phyloP scores from a whole-genome alignment of 1,284 basidiomycete species.

The Veloporphyrellus conicus region DNA sequence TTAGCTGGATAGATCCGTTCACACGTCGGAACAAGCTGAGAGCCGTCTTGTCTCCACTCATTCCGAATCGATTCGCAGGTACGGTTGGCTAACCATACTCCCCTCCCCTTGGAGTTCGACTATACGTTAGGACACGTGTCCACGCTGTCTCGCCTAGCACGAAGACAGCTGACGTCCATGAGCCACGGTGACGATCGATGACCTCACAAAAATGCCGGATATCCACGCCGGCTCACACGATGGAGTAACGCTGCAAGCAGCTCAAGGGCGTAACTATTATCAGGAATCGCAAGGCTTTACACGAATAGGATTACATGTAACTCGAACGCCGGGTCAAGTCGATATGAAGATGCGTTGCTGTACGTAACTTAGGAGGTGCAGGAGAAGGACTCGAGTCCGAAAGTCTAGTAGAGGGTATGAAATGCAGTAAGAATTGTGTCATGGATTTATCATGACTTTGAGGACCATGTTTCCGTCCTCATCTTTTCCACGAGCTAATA shows the following conservation, averaged over 20 bases:
- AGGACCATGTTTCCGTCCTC: slow-evolving; percentile 76
- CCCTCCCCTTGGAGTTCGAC: background rate
- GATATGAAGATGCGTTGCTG: slow-evolving; percentile 9
- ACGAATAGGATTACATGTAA: slow-evolving; percentile 25
- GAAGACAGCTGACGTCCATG: slow-evolving; percentile 1
- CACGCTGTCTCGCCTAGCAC: slow-evolving; percentile 6
- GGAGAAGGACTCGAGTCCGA: slow-evolving; percentile 7
- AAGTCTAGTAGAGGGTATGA: slow-evolving; percentile 10
- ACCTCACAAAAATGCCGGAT: slow-evolving; percentile 8
- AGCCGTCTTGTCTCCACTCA: slow-evolving; percentile 2
- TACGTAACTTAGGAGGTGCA: slow-evolving; percentile 13
- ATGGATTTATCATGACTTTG: slow-evolving; percentile 73
- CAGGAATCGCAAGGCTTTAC: slow-evolving; percentile 7
- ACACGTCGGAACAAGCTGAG: slow-evolving; percentile 11
- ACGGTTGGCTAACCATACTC: slow-evolving; percentile 9
- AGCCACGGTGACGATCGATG: slow-evolving; percentile 9
- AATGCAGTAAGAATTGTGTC: slow-evolving; percentile 5
- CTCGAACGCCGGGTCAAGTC: slow-evolving; percentile 10
- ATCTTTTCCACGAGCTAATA: slow-evolving; percentile 72
- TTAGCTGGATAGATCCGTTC: slow-evolving; percentile 16
- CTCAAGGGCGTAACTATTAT: slow-evolving; percentile 4
- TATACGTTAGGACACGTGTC: slow-evolving; percentile 6
- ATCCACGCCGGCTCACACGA: background rate
- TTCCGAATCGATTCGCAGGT: slow-evolving; percentile 2
- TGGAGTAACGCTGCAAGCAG: background rate